Percentiles rank a stretch among this genome's conserved stretches.
Evolutionary conservation across 2,329 filamentous ascomycete genomes (phyloP).

Genomic region (Cladorrhinum sp.): DNA sequence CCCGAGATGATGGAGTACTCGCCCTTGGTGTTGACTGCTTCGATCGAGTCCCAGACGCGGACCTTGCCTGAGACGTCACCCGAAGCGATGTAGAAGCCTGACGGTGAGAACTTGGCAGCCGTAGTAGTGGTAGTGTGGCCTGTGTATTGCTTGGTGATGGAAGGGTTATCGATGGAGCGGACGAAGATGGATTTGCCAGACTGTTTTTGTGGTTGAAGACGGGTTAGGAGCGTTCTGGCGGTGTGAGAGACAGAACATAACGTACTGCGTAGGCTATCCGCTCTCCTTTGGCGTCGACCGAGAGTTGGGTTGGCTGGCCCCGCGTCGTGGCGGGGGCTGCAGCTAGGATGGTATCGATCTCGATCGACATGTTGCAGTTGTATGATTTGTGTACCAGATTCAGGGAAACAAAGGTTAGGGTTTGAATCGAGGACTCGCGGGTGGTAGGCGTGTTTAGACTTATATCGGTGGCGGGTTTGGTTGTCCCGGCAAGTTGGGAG

Average conservation of each 20-base stretch:
- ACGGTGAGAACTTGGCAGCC: conserved; percentile 90
- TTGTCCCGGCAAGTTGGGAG: conserved; percentile 5
- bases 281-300: conserved; percentile 83
- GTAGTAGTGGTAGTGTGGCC: conserved; percentile 86
- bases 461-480: not conserved
- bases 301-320: conserved; percentile 85
- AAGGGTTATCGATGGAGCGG: conserved; percentile 86
- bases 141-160: conserved; percentile 83
- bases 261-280: conserved; percentile 87
- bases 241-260: conserved; percentile 14
- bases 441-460: not conserved
- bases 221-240: not conserved
- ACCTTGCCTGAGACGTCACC: conserved; percentile 84
- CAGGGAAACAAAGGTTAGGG: not conserved
- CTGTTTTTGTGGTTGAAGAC: conserved; percentile 41
- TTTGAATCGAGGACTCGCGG: not conserved
- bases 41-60: conserved; percentile 88
- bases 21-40: conserved; percentile 80
- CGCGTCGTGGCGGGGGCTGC: conserved; percentile 79
- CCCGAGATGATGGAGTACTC: conserved; percentile 95
- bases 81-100: conserved; percentile 90
- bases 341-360: conserved; percentile 71
- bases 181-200: conserved; percentile 96
- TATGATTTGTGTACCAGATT: not conserved
- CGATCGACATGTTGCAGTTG: conserved; percentile 47